Percentiles rank a stretch among this genome's conserved stretches.
phyloP scores from a whole-genome alignment of 2,329 filamentous ascomycete species.

The Chaetomiaceae sp. region DNA sequence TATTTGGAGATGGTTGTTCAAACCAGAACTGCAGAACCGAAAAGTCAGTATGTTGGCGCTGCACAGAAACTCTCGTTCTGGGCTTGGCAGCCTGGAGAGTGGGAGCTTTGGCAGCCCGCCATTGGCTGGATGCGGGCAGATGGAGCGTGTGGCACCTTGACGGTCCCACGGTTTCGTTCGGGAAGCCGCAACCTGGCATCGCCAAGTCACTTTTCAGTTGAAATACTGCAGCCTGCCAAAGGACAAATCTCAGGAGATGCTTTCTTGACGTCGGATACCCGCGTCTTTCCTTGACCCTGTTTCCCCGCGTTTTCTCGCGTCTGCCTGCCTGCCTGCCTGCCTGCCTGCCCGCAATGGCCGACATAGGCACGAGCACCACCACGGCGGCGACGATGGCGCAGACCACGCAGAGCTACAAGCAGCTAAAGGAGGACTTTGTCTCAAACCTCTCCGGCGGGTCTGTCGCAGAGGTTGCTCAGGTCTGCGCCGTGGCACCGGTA shows the following conservation, averaged over 20 bases:
- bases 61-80: no score
- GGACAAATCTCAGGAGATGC: background rate
- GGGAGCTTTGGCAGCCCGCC: background rate
- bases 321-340: no score
- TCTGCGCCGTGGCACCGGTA: slow-evolving; percentile 82
- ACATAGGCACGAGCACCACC: slow-evolving; percentile 11
- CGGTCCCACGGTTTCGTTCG: slow-evolving; percentile 1
- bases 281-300: background rate
- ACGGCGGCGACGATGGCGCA: slow-evolving; percentile 28
- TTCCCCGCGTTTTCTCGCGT: background rate
- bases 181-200: slow-evolving; percentile 18
- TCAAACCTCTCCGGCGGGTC: slow-evolving; percentile 81
- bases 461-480: slow-evolving; percentile 77
- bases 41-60: no score
- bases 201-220: slow-evolving; percentile 13
- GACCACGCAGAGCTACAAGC: slow-evolving; percentile 68
- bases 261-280: slow-evolving; percentile 1
- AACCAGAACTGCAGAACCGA: no score
- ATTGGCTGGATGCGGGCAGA: slow-evolving; percentile 11
- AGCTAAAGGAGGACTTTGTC: slow-evolving; percentile 90
- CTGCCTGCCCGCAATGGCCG: slow-evolving; percentile 23
- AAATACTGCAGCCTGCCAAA: background rate
- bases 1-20: no score
- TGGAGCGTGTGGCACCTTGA: slow-evolving; percentile 14
- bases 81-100: slow-evolving; percentile 11